These are phyloP conservation scores for Zoysia japonica DNA, from an alignment of 176 grass and related monocot genomes.

Conservation along the genomic window DNA sequence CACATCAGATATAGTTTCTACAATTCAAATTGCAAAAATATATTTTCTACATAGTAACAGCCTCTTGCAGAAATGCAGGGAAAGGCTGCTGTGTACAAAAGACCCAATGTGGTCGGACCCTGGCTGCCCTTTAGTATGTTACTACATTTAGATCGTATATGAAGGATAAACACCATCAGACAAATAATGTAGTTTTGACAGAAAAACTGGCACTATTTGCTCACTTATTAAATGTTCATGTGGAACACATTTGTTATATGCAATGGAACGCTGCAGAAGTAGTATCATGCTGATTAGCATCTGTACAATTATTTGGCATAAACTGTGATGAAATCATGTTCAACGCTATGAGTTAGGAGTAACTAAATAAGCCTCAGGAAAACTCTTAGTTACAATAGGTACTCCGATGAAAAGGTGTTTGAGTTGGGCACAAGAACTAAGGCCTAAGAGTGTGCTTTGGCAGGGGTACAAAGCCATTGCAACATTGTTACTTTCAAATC, in stretches of 20 bases:
- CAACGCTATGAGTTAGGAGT: conserved; percentile 12
- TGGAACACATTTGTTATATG: background rate
- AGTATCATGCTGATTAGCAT: conserved; percentile 2
- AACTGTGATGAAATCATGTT: conserved; percentile 18
- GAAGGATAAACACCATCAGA: too few relatives aligned
- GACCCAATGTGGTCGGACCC: background rate
- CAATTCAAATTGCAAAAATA: background rate
- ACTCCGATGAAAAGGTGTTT: background rate
- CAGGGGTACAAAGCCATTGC: background rate
- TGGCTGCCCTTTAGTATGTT: too few relatives aligned
- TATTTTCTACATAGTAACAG: background rate
- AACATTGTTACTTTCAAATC: background rate
- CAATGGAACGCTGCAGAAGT: background rate
- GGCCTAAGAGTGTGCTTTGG: too few relatives aligned
- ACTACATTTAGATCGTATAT: too few relatives aligned
- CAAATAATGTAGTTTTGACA: too few relatives aligned
- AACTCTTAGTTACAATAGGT: conserved; percentile 9
- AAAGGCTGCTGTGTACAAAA: too few relatives aligned
- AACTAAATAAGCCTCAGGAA: background rate
- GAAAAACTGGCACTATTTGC: background rate
- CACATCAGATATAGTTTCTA: background rate
- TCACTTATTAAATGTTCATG: background rate
- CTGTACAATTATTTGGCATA: background rate
- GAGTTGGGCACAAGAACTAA: too few relatives aligned
- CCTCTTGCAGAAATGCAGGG: too few relatives aligned